Conservation (phyloP, 495 filamentous ascomycete species). For the Hypoxylon fragiforme region DNA sequence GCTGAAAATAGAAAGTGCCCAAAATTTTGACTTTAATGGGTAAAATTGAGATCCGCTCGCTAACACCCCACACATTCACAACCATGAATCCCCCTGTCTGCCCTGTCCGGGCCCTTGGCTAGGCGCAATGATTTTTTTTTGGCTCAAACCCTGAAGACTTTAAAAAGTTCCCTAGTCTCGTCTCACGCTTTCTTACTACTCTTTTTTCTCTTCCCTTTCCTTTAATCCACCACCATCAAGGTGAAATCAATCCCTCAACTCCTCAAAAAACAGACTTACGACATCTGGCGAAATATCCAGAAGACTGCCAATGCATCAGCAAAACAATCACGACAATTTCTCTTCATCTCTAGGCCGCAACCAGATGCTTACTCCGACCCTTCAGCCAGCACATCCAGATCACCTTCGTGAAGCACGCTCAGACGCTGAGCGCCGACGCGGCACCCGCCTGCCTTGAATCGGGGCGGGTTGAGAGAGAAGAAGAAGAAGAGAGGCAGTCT, state of each 20-base stretch:
- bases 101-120: no score
- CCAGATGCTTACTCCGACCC: conserved; percentile 53
- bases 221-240: conserved; percentile 29
- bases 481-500: conserved; percentile 17
- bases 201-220: not conserved
- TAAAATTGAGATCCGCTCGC: conserved; percentile 25
- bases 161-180: not conserved
- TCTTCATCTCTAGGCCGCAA: conserved; percentile 49
- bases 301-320: conserved; percentile 50
- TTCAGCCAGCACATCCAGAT: conserved; percentile 44
- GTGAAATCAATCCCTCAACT: conserved; percentile 28
- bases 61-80: conserved; percentile 3
- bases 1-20: conserved; percentile 19
- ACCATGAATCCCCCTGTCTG: no score
- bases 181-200: conserved; percentile 17
- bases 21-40: conserved; percentile 2
- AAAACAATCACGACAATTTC: conserved; percentile 44
- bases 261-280: conserved; percentile 2
- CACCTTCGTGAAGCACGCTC: conserved; percentile 47
- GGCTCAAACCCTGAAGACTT: not conserved
- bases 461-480: conserved; percentile 31
- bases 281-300: conserved; percentile 10
- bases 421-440: conserved; percentile 56
- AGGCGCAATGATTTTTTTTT: conserved; percentile 7
- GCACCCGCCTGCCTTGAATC: conserved; percentile 48